Base-by-base conservation (phyloP, 2,329 filamentous ascomycete genomes). In the Teratosphaeriaceae sp. region DNA sequence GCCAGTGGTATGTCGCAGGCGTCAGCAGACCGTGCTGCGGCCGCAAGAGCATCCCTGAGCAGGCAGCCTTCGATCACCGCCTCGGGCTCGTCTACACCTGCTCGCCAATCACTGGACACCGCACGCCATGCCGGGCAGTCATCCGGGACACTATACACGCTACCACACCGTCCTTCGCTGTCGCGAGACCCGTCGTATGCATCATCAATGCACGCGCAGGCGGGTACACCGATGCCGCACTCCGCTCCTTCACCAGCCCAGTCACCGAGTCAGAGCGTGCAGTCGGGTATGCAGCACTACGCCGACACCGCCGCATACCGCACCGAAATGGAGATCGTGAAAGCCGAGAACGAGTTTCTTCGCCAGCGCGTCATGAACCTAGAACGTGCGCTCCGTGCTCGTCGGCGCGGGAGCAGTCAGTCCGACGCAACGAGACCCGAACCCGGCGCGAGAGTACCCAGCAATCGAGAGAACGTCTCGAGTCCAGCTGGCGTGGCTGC, bases 291-390 rank as follows among this genome's bases (percentile, higher is more conserved):
- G 38, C 54, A 57, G 27, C 50, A 55, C 47, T 54, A 55, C 39
- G 59, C 66, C 26, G 70, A 72, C 48, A 64, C 68, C 2, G 63
- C 67, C 35, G 58, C 64, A 36, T 67, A 70, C 35, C 59, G 64
- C 30, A 62, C 63, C 7, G 71, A 73, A 56, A 56, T 73, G 42
- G 71, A 73, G 48, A 65, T 68, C 40, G 70, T 70, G 26, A 73
- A 73, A 59, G 59, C 59, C 34, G 71, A 74, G 58, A 74, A 74
- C 55, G 71, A 73, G 37, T 48, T 54, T 27, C 53, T 74, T 45
- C 67, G 69, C 48, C 64, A 68, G 50, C 62, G 68, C 42, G 70
- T 74, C n/a, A 60, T 67, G 40, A 65, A 70, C 40, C 50, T 74
- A 39, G 71, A 74, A 50, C 61, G 65, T 21, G 60, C 63, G 45